Percentiles rank a stretch among this genome's conserved stretches.
phyloP scores from a whole-genome alignment of 2,329 filamentous ascomycete species.

The Fusarium floridanum region DNA sequence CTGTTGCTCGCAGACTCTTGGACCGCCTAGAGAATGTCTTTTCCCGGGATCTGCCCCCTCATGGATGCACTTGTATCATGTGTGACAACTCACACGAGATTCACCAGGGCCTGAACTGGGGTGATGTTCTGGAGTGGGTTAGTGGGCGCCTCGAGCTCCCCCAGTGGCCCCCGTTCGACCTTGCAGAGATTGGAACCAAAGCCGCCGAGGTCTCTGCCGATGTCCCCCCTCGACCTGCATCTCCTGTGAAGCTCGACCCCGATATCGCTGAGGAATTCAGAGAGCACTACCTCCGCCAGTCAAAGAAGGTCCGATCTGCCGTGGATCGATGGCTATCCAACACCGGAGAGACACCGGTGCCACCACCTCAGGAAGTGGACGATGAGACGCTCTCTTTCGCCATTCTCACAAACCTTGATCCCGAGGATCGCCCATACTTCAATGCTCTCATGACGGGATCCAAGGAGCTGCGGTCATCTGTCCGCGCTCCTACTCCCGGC shows the following conservation, averaged over 20 bases:
- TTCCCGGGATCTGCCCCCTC: constrained; percentile 87
- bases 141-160: constrained; percentile 90
- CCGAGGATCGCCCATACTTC: constrained; percentile 82
- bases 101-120: constrained; percentile 87
- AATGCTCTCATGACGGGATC: constrained; percentile 80
- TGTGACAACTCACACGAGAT: constrained; percentile 75
- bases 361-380: constrained; percentile 88
- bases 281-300: constrained; percentile 91
- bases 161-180: constrained; percentile 87
- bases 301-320: constrained; percentile 90
- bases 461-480: constrained; percentile 66
- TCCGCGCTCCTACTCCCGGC: constrained; percentile 77
- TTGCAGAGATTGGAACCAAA: constrained; percentile 72
- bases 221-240: constrained; percentile 67
- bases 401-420: constrained; percentile 87
- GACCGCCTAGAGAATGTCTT: constrained; percentile 96
- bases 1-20: constrained; percentile 88
- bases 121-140: constrained; percentile 92
- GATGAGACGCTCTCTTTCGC: constrained; percentile 95
- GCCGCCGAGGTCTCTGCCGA: constrained; percentile 74
- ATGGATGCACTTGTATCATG: constrained; percentile 89
- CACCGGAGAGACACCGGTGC: constrained; percentile 79
- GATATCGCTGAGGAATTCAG: constrained; percentile 95
- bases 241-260: constrained; percentile 83
- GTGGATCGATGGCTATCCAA: constrained; percentile 91